Conservation (phyloP, 495 filamentous ascomycete species). For the Podospora tetraspora region DNA sequence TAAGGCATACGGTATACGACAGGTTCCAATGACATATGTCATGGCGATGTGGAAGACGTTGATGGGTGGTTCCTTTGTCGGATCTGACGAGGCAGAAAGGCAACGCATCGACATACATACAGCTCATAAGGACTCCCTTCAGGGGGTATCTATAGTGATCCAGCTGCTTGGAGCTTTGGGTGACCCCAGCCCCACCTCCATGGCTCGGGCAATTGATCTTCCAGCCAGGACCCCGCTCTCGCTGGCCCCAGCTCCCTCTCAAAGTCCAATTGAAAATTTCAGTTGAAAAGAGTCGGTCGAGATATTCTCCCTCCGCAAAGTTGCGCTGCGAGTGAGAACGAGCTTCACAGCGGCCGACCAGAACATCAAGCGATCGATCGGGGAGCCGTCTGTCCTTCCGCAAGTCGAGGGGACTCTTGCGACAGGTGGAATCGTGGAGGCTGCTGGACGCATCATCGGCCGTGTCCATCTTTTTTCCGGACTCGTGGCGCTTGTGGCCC, state of each 20-base stretch:
- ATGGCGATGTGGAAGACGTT: not conserved
- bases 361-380: conserved; percentile 24
- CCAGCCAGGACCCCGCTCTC: conserved; percentile 5
- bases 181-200: not conserved
- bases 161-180: not conserved
- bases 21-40: not conserved
- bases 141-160: not conserved
- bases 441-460: not conserved
- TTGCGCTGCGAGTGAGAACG: conserved; percentile 9
- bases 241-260: conserved; percentile 1
- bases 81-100: not conserved
- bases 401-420: not conserved
- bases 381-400: not conserved
- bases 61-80: not conserved
- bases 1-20: not conserved
- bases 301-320: conserved; percentile 3
- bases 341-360: conserved; percentile 15
- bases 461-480: not conserved
- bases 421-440: not conserved
- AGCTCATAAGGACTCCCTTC: not conserved
- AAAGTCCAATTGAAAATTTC: conserved; percentile 7
- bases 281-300: not conserved
- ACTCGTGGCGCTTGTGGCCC: conserved; percentile 24
- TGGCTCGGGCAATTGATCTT: conserved; percentile 19
- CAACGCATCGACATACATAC: no score